Percentiles rank a stretch among this genome's conserved stretches.
Evolutionary conservation across 495 filamentous ascomycete genomes (phyloP).

Genomic region (Aspergillus kassunensis): DNA sequence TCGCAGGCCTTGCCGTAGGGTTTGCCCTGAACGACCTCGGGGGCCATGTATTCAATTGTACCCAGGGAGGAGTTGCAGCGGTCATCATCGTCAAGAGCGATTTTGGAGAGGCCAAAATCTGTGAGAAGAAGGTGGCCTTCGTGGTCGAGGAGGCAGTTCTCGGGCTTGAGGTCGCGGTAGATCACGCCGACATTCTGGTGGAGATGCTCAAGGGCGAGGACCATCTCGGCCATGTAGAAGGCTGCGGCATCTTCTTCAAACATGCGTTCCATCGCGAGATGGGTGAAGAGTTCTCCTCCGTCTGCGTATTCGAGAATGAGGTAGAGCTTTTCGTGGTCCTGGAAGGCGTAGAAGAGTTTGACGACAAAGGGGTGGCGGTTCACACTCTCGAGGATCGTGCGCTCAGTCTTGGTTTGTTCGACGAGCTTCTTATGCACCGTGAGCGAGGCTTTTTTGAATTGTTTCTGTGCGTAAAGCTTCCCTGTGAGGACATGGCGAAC

Average conservation of each 20-base stretch:
- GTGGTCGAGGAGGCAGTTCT: conserved; percentile 91
- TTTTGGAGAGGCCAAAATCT: conserved; percentile 95
- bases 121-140: conserved; percentile 91
- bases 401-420: conserved; percentile 96
- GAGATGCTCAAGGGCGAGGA: conserved; percentile 87
- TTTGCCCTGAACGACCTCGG: conserved; percentile 81
- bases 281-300: conserved; percentile 90
- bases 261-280: conserved; percentile 86
- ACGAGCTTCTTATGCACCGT: conserved; percentile 88
- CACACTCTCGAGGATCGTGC: conserved; percentile 87
- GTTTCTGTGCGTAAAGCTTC: conserved; percentile 93
- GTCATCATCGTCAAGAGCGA: conserved; percentile 74
- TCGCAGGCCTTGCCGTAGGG: conserved; percentile 88
- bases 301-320: conserved; percentile 98
- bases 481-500: conserved; percentile 85
- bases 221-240: conserved; percentile 98
- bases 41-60: conserved; percentile 98
- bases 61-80: conserved; percentile 79
- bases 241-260: conserved; percentile 82
- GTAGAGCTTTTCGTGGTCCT: conserved; percentile 96
- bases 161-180: conserved; percentile 95
- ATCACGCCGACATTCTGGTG: conserved; percentile 89
- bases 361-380: conserved; percentile 96
- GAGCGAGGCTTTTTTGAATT: conserved; percentile 92
- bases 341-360: conserved; percentile 96